phyloP scores from a whole-genome alignment of 2,329 filamentous ascomycete genomes.

The Arthrobotrys sphaeroides region DNA sequence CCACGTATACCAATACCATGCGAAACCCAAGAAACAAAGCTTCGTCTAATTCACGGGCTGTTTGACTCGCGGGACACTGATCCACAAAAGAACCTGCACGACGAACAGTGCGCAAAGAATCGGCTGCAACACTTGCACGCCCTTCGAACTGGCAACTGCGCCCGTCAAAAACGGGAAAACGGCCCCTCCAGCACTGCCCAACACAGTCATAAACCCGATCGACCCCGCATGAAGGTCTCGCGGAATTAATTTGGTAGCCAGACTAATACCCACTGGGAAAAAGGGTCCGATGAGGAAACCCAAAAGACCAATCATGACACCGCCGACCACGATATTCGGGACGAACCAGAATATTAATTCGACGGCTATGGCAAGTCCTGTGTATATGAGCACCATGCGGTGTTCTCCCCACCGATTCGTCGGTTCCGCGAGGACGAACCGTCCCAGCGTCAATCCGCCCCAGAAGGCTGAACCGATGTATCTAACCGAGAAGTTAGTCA shows the following conservation, averaged over 20 bases:
- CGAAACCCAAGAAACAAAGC: not conserved
- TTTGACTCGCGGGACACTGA: slow-evolving; percentile 35
- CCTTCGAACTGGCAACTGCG: slow-evolving; percentile 70
- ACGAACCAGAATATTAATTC: slow-evolving; percentile 84
- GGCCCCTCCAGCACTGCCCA: slow-evolving; percentile 78
- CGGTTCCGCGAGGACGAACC: slow-evolving; percentile 77
- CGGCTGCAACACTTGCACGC: slow-evolving; percentile 69
- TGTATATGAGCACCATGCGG: slow-evolving; percentile 71
- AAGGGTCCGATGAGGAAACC: slow-evolving; percentile 84
- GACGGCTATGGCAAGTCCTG: slow-evolving; percentile 71
- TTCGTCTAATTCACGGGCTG: slow-evolving; percentile 4
- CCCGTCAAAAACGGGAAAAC: slow-evolving; percentile 74
- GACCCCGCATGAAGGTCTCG: slow-evolving; percentile 78
- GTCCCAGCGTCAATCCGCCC: slow-evolving; percentile 80
- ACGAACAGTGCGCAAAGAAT: slow-evolving; percentile 66
- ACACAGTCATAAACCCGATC: slow-evolving; percentile 81
- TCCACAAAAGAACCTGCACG: slow-evolving; percentile 55
- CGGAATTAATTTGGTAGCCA: slow-evolving; percentile 77
- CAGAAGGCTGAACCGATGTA: slow-evolving; percentile 79
- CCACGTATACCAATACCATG: too few species aligned
- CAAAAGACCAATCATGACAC: slow-evolving; percentile 75
- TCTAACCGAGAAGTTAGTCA: slow-evolving; percentile 1
- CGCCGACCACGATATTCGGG: slow-evolving; percentile 77
- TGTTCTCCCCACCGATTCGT: slow-evolving; percentile 79
- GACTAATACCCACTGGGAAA: slow-evolving; percentile 78